Base-by-base conservation (phyloP, 2,329 filamentous ascomycete genomes). In the Trichophaea hybrida region DNA sequence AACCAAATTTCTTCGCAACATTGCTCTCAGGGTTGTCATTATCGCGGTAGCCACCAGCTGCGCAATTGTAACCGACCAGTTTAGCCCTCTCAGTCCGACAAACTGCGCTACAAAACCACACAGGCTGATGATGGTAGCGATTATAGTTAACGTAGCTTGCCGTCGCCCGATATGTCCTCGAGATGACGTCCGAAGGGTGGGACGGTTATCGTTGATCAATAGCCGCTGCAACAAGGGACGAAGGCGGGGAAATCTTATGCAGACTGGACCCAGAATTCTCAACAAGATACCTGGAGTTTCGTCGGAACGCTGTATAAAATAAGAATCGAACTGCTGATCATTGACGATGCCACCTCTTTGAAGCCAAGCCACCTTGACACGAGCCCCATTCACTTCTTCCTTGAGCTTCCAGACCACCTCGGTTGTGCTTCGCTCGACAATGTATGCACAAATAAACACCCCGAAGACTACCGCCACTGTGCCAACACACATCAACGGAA, bases 401-500 rank as follows among this genome's bases (percentile, higher is more conserved):
- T 52, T 55, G 44, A 48, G 12, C 10, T 2, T 64, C 65, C 13
- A 43, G 15, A 3, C 4, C 1, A 6, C 6, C 24, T 55, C 52
- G 2, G 7, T 55, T 3, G 71, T 71, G 46, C 70, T 70, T 7
- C 50, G 57, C 17, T 73, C 69, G 2, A 74, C 68, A 1, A 73
- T 68, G 49, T 68, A 66, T 0, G 67, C 65, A 55, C 71, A 73
- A 1, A 72, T 40, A 0, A 71, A 44, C 43, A 73, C 64, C 0
- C 71, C 70, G 0, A 60, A 0, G 0, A 68, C 62, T 8, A 74
- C 43, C 0, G 70, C 1, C 0, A 69, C 0, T 0, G 71, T 73
- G 1, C 55, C 55, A 33, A 32, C 4, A 15, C 2, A 1, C 38
- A 57, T 34, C 5, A 66, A 66, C 1, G 69, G 68, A 54, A 67